Base-by-base conservation (phyloP, 164 flowering plant genomes). In the Vitis amurensis region DNA sequence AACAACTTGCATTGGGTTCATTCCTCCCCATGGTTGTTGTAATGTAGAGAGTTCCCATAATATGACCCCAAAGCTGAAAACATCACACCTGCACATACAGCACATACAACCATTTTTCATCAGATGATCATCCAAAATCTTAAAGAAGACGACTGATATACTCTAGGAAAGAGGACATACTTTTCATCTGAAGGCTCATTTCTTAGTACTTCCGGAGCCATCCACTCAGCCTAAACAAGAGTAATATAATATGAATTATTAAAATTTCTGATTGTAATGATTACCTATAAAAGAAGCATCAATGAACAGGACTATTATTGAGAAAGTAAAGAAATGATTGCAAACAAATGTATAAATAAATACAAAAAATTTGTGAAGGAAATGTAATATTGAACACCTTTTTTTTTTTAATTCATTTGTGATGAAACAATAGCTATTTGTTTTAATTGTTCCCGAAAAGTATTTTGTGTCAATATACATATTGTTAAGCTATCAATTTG, bases 1-100 rank as follows among this genome's bases (percentile, higher is more conserved):
- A 68, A 96, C 99, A 74, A 96, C 99, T 80, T 96, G 99, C 98
- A 96, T 93, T 11, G 99, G 92, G 71, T 93, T 96, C 97, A 96
- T 88, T 77, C 97, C 97, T 48, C 91, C 94, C 99, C 99, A 96
- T 55, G 99, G 99, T 56, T 90, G 97, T 73, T 86, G 97, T 82
- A 93, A 50, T 7, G 99, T 96, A 59, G 83, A 82, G 13, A 96
- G 90, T 85, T 96, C 99, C 99, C 98, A 95, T 66, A 95, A 68
- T 74, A 95, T 91, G 52, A 95, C 94, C 30, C 99, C 98, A 81
- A 77, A 96, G 78, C 99, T 92, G 78, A 73, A 96, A 23, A 96
- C 98, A 80, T 96, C 99, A 68, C 94, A 92, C 87, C 99, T 96
- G 85, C 81, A 80, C 27, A 73, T 71, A 69, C 30, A 50, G 85